Base-by-base conservation (phyloP, 2,329 filamentous ascomycete genomes). In the Pseudogymnoascus sp. region DNA sequence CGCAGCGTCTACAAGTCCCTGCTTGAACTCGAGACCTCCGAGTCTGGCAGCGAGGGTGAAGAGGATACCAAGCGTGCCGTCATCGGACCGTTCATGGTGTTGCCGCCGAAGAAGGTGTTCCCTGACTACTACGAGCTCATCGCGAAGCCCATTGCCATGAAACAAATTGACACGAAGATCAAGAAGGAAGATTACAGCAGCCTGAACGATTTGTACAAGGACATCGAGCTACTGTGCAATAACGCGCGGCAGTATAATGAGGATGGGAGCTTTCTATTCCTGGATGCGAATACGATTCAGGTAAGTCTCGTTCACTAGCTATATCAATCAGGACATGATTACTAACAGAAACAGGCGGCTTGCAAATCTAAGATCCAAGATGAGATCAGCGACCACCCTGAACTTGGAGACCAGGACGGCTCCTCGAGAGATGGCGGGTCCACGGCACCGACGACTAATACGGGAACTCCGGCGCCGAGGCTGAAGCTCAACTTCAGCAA, bases 161-260 rank as follows among this genome's bases (percentile, higher is more conserved):
- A 96, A 68, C 87, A 91, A 73, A 96, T 99, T 70, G 86, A 90
- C 72, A 90, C 88, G 72, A 93, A 91, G 79, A 96, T 99, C 77
- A 97, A 96, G 78, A 93, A 90, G 75, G 90, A 95, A 70, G 90
- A 97, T 71, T 99, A 99, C 74, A 85, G 84, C 67, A 88, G 83
- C 69, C 76, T 97, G 63, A 85, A 83, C 70, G 90, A 92, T 67
- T 85, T 99, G 80, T 83, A 85, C 61, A 85, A 83, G 66, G 95
- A 99, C 70, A 86, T 99, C 64, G 84, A 86, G 58, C 77, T 93
- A 65, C 83, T 99, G 74, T 94, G 92, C 73, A 85, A 82, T 71
- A 99, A 99, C 74, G 96, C 93, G 66, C 85, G 91, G 73, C 94
- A 89, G 2, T 99, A 96, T 79, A 99, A 99, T 70, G 95, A 99